These are phyloP conservation scores for Acacia pycnantha DNA, from an alignment of 331 rosid genomes.

Conservation along the genomic window DNA sequence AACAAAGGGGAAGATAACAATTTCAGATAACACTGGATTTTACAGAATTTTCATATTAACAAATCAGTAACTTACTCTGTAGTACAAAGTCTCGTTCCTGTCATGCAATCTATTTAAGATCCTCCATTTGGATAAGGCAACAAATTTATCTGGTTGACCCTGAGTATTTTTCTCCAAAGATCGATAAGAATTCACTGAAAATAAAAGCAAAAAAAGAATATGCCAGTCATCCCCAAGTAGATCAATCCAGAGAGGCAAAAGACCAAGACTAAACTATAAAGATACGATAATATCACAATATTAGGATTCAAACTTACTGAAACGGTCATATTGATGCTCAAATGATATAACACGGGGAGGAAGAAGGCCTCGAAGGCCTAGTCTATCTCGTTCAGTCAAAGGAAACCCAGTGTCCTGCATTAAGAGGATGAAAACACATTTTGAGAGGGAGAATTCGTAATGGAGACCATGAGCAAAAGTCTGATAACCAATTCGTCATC, in stretches of 20 bases:
- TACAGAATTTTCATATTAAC: conserved; percentile 11
- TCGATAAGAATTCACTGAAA: conserved; percentile 87
- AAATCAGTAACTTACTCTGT: conserved; percentile 68
- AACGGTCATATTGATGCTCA: conserved; percentile 95
- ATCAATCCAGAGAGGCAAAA: conserved; percentile 7
- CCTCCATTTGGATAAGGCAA: conserved; percentile 96
- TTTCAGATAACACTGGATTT: conserved; percentile 10
- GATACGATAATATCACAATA: conserved; percentile 8
- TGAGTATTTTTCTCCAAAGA: conserved; percentile 88
- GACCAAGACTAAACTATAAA: background rate
- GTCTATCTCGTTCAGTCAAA: conserved; percentile 87
- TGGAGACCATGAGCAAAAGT: background rate
- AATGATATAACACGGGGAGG: conserved; percentile 98
- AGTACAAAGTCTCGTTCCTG: conserved; percentile 92
- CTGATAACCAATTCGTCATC: conserved; percentile 14
- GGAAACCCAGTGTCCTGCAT: conserved; percentile 98
- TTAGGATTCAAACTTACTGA: conserved; percentile 57
- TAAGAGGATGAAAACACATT: background rate
- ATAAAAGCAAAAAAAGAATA: conserved; percentile 12
- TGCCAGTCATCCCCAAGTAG: conserved; percentile 7
- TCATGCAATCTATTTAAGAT: conserved; percentile 95
- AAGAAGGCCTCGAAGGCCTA: conserved; percentile 97
- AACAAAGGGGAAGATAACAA: conserved; percentile 22
- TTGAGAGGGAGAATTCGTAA: conserved; percentile 9
- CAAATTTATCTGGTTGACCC: conserved; percentile 65